Percentiles rank a stretch among this genome's conserved stretches.
Evolutionary conservation across 768 basidiomycete species (phyloP).

Genomic region (Rhizopogon vulgaris): DNA sequence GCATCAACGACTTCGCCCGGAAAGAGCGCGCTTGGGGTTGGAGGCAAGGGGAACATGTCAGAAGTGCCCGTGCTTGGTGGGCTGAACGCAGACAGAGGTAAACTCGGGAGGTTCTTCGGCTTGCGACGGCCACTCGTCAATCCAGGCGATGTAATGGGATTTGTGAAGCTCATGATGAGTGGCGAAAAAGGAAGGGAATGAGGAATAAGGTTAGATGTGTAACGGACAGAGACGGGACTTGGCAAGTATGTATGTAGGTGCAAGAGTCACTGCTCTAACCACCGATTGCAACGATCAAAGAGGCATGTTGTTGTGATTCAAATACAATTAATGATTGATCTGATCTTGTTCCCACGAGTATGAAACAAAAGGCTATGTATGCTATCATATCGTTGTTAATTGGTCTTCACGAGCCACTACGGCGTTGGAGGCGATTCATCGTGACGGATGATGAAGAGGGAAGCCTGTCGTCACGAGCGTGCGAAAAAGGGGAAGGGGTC

Average conservation of each 20-base stretch:
- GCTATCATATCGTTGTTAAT: no score
- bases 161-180: background rate
- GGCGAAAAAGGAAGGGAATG: background rate
- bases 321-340: background rate
- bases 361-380: no score
- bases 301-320: no score
- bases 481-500: no score
- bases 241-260: background rate
- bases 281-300: background rate
- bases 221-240: background rate
- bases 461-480: no score
- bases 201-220: background rate
- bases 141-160: constrained; percentile 34
- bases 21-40: constrained; percentile 60
- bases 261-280: background rate
- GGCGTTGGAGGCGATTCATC: no score
- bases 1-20: constrained; percentile 65
- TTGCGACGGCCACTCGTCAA: constrained; percentile 52
- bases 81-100: constrained; percentile 72
- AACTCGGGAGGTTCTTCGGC: constrained; percentile 58
- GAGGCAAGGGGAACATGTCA: constrained; percentile 62
- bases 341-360: background rate
- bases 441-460: no score
- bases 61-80: constrained; percentile 63
- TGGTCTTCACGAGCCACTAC: no score